Evolutionary conservation across 106 monocot species (phyloP).

Genomic region (Cymbidium sinense): DNA sequence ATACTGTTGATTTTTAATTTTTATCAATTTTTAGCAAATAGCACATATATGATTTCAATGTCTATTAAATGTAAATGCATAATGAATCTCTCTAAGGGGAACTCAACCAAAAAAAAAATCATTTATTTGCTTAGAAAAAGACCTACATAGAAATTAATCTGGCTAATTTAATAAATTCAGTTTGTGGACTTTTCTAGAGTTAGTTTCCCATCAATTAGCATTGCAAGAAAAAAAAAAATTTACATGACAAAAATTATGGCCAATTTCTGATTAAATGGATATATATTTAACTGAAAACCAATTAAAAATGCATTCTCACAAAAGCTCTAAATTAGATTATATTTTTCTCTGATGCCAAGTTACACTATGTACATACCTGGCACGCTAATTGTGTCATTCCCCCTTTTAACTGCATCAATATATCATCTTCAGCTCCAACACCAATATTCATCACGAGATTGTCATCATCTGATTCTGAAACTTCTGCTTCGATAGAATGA

Average conservation of each 20-base stretch:
- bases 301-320: background rate
- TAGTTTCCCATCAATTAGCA: background rate
- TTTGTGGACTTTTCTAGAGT: background rate
- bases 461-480: slow-evolving; percentile 45
- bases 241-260: background rate
- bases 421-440: slow-evolving; percentile 12
- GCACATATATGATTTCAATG: background rate
- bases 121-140: background rate
- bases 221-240: background rate
- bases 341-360: background rate
- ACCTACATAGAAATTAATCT: background rate
- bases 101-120: background rate
- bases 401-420: slow-evolving; percentile 26
- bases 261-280: background rate
- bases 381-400: background rate
- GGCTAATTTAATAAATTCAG: background rate
- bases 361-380: slow-evolving; percentile 36
- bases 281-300: background rate
- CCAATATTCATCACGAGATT: slow-evolving; percentile 79
- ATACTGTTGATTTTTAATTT: background rate
- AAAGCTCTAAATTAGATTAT: too few species aligned
- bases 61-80: background rate
- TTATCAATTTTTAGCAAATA: background rate
- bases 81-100: background rate
- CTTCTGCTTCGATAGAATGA: slow-evolving; percentile 20